These are phyloP conservation scores for Fagus crenata DNA, from an alignment of 306 rosid species.

Conservation along the genomic window DNA sequence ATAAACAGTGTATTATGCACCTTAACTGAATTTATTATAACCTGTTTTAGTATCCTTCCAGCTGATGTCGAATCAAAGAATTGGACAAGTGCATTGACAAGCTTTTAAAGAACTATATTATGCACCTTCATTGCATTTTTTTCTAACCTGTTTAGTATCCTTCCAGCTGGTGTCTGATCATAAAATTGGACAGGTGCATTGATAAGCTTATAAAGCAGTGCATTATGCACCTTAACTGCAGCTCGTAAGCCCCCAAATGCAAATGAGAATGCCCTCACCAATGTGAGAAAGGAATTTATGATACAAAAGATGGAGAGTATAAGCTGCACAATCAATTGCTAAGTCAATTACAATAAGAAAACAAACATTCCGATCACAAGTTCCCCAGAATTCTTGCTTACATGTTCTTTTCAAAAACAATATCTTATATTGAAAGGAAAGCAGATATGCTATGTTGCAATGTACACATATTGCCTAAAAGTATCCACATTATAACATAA, in stretches of 20 bases:
- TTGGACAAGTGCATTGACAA: no score
- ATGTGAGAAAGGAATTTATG: constrained; percentile 76
- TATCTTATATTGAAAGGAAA: not conserved
- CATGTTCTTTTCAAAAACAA: not conserved
- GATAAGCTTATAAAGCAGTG: constrained; percentile 63
- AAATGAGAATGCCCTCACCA: constrained; percentile 94
- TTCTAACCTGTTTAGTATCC: constrained; percentile 85
- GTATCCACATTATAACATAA: not conserved
- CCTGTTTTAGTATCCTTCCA: no score
- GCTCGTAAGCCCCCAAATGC: constrained; percentile 93
- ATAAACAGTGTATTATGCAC: no score
- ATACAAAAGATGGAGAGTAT: constrained; percentile 74
- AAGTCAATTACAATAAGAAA: constrained; percentile 26
- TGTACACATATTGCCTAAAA: not conserved
- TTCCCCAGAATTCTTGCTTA: no score
- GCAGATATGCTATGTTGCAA: not conserved
- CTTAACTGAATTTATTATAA: no score
- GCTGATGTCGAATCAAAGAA: no score
- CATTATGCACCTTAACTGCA: constrained; percentile 80
- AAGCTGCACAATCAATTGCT: constrained; percentile 53
- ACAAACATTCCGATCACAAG: not conserved
- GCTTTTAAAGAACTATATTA: constrained; percentile 21
- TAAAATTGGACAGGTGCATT: constrained; percentile 84
- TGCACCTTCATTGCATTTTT: constrained; percentile 27
- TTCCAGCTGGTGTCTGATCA: constrained; percentile 87